phyloP scores from a whole-genome alignment of 139 green algal genomes.

The Nannochloris sp. region DNA sequence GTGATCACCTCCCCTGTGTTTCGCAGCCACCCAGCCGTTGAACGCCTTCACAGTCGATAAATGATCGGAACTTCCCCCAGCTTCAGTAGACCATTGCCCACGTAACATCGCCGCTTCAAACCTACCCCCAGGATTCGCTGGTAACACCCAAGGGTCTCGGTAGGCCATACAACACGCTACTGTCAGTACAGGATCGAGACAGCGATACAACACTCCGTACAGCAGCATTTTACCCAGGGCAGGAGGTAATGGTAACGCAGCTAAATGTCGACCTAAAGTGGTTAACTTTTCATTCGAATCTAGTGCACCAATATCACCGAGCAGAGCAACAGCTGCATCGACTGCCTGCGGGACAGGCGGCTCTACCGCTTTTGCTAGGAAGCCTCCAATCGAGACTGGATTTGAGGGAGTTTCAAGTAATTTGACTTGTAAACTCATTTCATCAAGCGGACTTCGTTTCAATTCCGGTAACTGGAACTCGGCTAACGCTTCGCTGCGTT shows the following conservation, averaged over 20 bases:
- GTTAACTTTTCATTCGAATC: constrained; percentile 53
- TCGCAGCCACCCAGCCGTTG: constrained; percentile 36
- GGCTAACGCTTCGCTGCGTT: constrained; percentile 32
- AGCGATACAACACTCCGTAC: constrained; percentile 62
- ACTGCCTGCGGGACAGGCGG: constrained; percentile 43
- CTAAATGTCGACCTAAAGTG: constrained; percentile 70
- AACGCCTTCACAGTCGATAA: constrained; percentile 49
- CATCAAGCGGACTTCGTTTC: constrained; percentile 47
- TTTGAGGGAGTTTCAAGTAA: constrained; percentile 29
- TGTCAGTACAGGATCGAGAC: constrained; percentile 71
- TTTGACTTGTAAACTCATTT: constrained; percentile 63
- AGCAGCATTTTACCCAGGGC: constrained; percentile 81
- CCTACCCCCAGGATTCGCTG: constrained; percentile 28
- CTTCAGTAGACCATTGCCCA: constrained; percentile 17
- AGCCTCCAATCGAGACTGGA: constrained; percentile 24
- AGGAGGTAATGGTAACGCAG: constrained; percentile 66
- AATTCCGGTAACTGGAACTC: constrained; percentile 57
- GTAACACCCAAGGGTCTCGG: constrained; percentile 59
- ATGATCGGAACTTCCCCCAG: constrained; percentile 53
- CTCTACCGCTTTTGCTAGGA: constrained; percentile 54
- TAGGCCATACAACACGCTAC: constrained; percentile 66
- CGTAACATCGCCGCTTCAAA: constrained; percentile 11
- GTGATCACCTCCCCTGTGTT: constrained; percentile 13
- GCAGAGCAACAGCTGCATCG: constrained; percentile 31
- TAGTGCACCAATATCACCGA: constrained; percentile 50